Evolutionary conservation across 169 alveolate species (phyloP).

Genomic region (Sarcocystis neurona): DNA sequence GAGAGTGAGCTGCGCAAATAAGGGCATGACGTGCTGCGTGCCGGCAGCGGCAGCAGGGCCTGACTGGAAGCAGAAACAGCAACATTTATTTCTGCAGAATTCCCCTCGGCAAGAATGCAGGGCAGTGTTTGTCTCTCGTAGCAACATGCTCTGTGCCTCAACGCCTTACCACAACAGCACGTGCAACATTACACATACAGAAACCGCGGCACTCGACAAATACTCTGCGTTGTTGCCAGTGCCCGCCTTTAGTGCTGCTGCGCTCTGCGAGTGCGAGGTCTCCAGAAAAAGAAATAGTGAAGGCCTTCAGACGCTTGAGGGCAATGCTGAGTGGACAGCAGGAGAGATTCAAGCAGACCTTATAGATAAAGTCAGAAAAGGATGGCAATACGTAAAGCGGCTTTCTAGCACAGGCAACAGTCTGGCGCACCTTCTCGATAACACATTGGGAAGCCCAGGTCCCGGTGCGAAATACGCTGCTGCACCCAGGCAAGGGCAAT

Average conservation of each 20-base stretch:
- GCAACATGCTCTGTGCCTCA: constrained; percentile 30
- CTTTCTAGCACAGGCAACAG: constrained; percentile 10
- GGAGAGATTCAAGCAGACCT: neutral
- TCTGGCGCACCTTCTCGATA: neutral
- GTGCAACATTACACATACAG: constrained; percentile 15
- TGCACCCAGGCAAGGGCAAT: neutral
- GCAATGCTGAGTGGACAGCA: constrained; percentile 42
- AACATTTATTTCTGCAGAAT: constrained; percentile 26
- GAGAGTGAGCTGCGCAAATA: neutral
- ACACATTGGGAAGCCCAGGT: too few species aligned
- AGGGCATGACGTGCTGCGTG: constrained; percentile 55
- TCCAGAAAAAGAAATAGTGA: neutral
- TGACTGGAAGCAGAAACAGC: constrained; percentile 35
- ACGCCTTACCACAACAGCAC: constrained; percentile 30
- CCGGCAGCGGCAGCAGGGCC: constrained; percentile 36
- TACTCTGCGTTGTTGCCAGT: constrained; percentile 47
- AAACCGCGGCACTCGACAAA: neutral
- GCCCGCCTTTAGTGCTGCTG: constrained; percentile 40
- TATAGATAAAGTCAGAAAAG: neutral
- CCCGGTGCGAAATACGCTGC: too few species aligned
- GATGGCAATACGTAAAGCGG: constrained; percentile 33
- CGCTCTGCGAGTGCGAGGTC: constrained; percentile 50
- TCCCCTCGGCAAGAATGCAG: constrained; percentile 31
- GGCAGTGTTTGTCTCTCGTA: constrained; percentile 24
- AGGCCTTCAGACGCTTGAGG: constrained; percentile 1